Base-by-base conservation (phyloP, 805 yeast species). In the Barnettozyma vustinii region DNA sequence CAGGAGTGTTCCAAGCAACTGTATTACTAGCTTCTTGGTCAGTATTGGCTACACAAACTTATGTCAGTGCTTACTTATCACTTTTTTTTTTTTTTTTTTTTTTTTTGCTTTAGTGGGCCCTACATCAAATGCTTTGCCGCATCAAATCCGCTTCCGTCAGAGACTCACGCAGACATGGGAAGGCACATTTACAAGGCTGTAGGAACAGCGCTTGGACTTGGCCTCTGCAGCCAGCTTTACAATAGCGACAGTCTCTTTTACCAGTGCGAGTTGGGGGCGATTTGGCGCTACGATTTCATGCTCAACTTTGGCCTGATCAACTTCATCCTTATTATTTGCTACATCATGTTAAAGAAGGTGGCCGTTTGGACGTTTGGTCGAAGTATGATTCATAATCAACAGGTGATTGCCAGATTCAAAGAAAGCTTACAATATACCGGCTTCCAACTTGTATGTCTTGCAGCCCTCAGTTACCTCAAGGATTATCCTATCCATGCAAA, bases 291-390 rank as follows among this genome's bases (percentile, higher is more conserved):
- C 41, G 41, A 39, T 21, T 39, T 39, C 27, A 19, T 39, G 25
- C 27, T 39, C 7, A 39, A 39, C 41, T 39, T 39, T 39, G 41
- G 41, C 27, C 25, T 39, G n/a, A 15, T 39, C 41, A 39, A 39
- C 21, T 39, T 39, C 15, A 21, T 39, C 15, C 27, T 23, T 16
- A 39, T 39, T 20, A 15, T 39, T 9, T 19, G 27, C 16, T 39
- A 39, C 30, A 16, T 39, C 4, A 13, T 21, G 25, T n/a, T 21
- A 18, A 19, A 15, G 30, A 39, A 39, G 15, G 9, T 39, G 25
- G 41, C 18, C 3, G 27, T 39, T 16, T 39, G 41, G 41, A 39
- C 41, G 18, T 39, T 39, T n/a, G 41, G 41, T 3, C 41, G 41
- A 25, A 19, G 41, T 12, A 20, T 39, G 27, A 21, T 39, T n/a